Conservation (phyloP, 2,329 filamentous ascomycete species). For the Alternaria ventricosa region DNA sequence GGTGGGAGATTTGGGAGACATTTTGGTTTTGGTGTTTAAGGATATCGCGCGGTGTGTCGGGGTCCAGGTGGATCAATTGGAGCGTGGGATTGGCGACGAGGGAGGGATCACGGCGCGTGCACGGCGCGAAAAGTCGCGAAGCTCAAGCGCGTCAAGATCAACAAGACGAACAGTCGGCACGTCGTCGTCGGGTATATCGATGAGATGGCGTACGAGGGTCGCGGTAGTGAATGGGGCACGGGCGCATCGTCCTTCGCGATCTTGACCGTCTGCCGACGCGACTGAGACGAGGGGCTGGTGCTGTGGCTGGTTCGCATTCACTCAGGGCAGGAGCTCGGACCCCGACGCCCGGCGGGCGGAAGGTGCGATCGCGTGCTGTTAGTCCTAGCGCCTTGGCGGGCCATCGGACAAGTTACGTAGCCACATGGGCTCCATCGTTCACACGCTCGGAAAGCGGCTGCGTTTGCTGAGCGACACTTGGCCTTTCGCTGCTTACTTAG, state of each 20-base stretch:
- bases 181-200: slow-evolving; percentile 8
- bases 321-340: slow-evolving; percentile 14
- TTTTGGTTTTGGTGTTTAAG: neutral
- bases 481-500: slow-evolving; percentile 9
- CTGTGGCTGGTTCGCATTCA: slow-evolving; percentile 29
- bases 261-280: slow-evolving; percentile 8
- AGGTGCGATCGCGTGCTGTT: neutral
- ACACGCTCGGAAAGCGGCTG: neutral
- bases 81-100: neutral
- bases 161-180: neutral
- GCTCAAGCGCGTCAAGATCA: slow-evolving; percentile 17
- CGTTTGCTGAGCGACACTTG: slow-evolving; percentile 12
- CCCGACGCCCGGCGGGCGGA: neutral
- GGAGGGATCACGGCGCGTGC: slow-evolving; percentile 1
- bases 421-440: slow-evolving; percentile 17
- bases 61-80: neutral
- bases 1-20: slow-evolving; percentile 32
- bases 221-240: slow-evolving; percentile 16
- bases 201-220: neutral
- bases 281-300: slow-evolving; percentile 30
- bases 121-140: slow-evolving; percentile 1
- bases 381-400: slow-evolving; percentile 18
- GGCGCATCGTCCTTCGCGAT: slow-evolving; percentile 18
- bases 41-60: neutral
- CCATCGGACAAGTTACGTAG: slow-evolving; percentile 39